Percentiles rank a stretch among this genome's conserved stretches.
Evolutionary conservation across 768 basidiomycete species (phyloP).

Genomic region (Lactarius sanguifluus): DNA sequence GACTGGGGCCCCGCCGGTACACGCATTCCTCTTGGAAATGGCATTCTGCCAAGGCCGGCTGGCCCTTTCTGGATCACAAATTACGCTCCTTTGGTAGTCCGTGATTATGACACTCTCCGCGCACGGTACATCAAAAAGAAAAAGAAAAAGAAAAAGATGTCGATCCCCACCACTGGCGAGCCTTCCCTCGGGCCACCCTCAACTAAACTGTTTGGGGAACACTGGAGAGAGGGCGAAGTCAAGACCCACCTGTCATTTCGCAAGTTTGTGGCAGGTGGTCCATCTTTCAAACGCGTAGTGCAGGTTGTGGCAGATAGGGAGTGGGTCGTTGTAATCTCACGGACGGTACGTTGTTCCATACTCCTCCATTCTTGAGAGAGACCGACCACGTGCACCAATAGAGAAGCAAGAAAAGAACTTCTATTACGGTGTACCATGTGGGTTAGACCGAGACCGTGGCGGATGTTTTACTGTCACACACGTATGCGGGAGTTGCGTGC

Average conservation of each 20-base stretch:
- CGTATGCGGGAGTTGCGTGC: neutral
- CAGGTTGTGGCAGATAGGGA: constrained; percentile 19
- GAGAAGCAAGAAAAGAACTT: neutral
- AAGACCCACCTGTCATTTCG: constrained; percentile 16
- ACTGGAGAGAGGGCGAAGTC: constrained; percentile 10
- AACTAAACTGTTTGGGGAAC: neutral
- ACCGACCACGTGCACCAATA: neutral
- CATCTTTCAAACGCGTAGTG: neutral
- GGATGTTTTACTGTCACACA: too few species aligned
- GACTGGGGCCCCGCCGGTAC: constrained; percentile 21
- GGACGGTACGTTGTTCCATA: constrained; percentile 6
- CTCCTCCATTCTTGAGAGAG: neutral
- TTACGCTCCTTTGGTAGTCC: constrained; percentile 13
- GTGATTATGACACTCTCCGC: constrained; percentile 17
- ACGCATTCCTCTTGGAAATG: neutral
- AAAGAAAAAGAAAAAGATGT: neutral
- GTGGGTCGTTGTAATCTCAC: constrained; percentile 16
- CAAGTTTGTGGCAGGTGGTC: constrained; percentile 4
- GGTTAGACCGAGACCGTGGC: neutral
- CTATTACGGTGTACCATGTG: constrained; percentile 9
- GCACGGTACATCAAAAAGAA: neutral
- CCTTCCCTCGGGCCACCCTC: constrained; percentile 5
- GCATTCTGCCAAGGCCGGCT: constrained; percentile 4
- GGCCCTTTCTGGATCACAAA: constrained; percentile 21
- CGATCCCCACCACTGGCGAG: neutral